Base-by-base conservation (phyloP, 164 flowering plant genomes). In the Berberis vulgaris region DNA sequence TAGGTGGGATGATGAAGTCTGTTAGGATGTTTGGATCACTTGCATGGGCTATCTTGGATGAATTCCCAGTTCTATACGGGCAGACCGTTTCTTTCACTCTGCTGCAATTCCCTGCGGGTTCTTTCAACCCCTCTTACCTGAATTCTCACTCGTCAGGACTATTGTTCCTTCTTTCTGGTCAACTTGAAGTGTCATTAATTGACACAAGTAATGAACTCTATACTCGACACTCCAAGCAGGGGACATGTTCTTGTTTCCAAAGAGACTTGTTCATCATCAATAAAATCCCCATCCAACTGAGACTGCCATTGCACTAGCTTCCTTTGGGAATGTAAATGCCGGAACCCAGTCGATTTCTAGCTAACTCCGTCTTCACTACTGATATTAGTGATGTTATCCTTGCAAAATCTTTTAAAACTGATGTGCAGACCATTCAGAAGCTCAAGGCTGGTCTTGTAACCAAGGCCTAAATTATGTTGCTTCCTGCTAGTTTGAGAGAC, bases 171-270 rank as follows among this genome's bases (percentile, higher is more conserved):
- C 3, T 64, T 1, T 40, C 9, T 2, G 73, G 70, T 4, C 5
- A 57, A 10, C 69, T 72, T 2, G 63, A 66, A 26, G 75, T 75
- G 1, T 75, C 75, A 0, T 69, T 75, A 40, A 67, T 75, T n/a
- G 68, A 69, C 68, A 69, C 66, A 2, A 55, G 57, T 13, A 69
- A 64, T 38, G 55, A 72, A 26, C 70, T 72, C 59, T 71, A 64
- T 60, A 63, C 65, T 5, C 74, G 57, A 63, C 62, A 3, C 71
- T 71, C 4, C 52, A 71, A 52, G 8, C 52, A 0, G 78, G 78
- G 7, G 75, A 75, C 59, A 46, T 75, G 65, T 75, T 71, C 49
- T 65, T 74, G 38, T 75, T 71, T 45, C 74, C 70, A 2, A 67
- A 67, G 43, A 70, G 74, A 6, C 74, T 71, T 1, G 56, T 71